These are phyloP conservation scores for Colletotrichum sp. DNA, from an alignment of 2,329 filamentous ascomycete genomes.

Conservation along the genomic window DNA sequence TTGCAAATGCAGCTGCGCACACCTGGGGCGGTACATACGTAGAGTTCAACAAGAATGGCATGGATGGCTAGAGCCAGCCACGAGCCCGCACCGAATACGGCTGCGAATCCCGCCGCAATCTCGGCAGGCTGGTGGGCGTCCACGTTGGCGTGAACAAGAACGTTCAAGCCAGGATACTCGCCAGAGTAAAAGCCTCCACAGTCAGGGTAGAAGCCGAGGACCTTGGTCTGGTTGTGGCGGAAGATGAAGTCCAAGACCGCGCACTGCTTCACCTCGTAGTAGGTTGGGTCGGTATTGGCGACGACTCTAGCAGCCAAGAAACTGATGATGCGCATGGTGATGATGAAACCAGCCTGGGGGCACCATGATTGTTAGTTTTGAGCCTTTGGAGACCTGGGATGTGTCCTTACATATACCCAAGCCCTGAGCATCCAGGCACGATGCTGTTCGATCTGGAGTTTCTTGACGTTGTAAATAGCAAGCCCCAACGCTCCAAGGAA, in stretches of 20 bases:
- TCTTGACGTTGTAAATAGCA: conserved; percentile 62
- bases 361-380: background rate
- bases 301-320: conserved; percentile 43
- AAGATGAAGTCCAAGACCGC: conserved; percentile 49
- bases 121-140: conserved; percentile 28
- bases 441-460: conserved; percentile 67
- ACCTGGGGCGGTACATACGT: conserved; percentile 28
- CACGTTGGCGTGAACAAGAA: conserved; percentile 36
- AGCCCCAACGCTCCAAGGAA: conserved; percentile 49
- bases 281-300: conserved; percentile 24
- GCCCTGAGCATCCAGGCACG: conserved; percentile 68
- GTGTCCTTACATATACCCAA: conserved; percentile 48
- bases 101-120: conserved; percentile 45
- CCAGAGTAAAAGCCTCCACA: conserved; percentile 44
- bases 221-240: conserved; percentile 24
- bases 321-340: conserved; percentile 54
- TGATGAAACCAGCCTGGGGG: conserved; percentile 47
- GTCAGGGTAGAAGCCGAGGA: conserved; percentile 43
- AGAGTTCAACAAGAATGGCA: conserved; percentile 22
- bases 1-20: background rate
- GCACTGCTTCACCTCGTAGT: conserved; percentile 45
- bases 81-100: conserved; percentile 53
- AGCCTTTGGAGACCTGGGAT: background rate
- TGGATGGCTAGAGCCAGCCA: conserved; percentile 39
- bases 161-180: conserved; percentile 27